Evolutionary conservation across 257 asterid species (phyloP).

Genomic region (Lithospermum erythrorhizon): DNA sequence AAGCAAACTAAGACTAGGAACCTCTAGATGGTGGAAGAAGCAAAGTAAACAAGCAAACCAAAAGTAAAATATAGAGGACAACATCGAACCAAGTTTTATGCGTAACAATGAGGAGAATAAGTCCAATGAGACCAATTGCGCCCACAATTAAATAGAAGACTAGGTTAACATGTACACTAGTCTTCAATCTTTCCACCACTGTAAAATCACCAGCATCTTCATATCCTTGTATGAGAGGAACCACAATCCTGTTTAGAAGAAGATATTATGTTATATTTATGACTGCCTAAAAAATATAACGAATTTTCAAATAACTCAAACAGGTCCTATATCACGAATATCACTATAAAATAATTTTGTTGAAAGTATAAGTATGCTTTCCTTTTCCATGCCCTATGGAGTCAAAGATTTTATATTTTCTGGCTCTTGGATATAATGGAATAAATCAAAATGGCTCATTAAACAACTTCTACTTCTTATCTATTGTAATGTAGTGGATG

Average conservation of each 20-base stretch:
- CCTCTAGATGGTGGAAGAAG: not conserved
- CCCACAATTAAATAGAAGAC: conserved; percentile 87
- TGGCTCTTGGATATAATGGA: too few species aligned
- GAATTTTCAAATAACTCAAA: not conserved
- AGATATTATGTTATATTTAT: not conserved
- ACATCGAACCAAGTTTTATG: conserved; percentile 58
- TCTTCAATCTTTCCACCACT: conserved; percentile 77
- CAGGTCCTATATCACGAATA: too few species aligned
- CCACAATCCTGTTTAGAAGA: conserved; percentile 70
- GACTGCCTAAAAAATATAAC: not conserved
- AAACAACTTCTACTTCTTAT: too few species aligned
- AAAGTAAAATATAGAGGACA: conserved; percentile 15
- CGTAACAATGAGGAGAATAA: conserved; percentile 75
- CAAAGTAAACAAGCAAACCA: not conserved
- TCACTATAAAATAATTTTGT: too few species aligned
- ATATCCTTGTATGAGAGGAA: conserved; percentile 95
- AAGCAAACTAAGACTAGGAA: not conserved
- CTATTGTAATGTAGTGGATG: too few species aligned
- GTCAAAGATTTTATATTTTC: too few species aligned
- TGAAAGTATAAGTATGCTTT: too few species aligned
- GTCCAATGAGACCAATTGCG: conserved; percentile 82
- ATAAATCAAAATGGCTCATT: too few species aligned
- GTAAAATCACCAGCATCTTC: conserved; percentile 99
- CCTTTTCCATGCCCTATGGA: too few species aligned
- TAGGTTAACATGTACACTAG: conserved; percentile 89